A percentile compares a stretch with the other conserved stretches of the same genome.
phyloP scores from a whole-genome alignment of 208 protist genomes.

The Crithidia fasciculata region DNA sequence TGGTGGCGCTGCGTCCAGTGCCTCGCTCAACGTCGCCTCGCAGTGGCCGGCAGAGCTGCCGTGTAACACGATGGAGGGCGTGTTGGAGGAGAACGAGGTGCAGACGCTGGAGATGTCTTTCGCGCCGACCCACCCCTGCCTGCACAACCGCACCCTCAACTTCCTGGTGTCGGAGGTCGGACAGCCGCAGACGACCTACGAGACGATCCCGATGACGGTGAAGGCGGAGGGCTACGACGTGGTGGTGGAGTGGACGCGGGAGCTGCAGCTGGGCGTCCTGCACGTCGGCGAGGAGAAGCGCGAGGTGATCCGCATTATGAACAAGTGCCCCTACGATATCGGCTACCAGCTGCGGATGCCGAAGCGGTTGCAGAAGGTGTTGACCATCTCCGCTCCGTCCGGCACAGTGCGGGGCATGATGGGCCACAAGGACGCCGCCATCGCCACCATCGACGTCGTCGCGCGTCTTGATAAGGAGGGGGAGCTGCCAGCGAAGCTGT shows the following conservation, averaged over 20 bases:
- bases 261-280: slow-evolving; percentile 91
- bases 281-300: slow-evolving; percentile 87
- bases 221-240: slow-evolving; percentile 94
- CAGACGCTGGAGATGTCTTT: slow-evolving; percentile 71
- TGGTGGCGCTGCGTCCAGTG: slow-evolving; percentile 1
- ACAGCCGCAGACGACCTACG: slow-evolving; percentile 46
- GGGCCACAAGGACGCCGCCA: slow-evolving; percentile 88
- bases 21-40: slow-evolving; percentile 26
- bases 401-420: slow-evolving; percentile 83
- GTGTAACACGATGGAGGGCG: slow-evolving; percentile 65
- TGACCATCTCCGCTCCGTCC: slow-evolving; percentile 66
- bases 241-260: slow-evolving; percentile 89
- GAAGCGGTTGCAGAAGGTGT: slow-evolving; percentile 59
- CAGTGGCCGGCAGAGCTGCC: slow-evolving; percentile 78
- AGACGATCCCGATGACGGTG: slow-evolving; percentile 75
- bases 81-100: slow-evolving; percentile 66
- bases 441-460: slow-evolving; percentile 80
- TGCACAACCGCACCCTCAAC: slow-evolving; percentile 68
- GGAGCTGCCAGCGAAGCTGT: slow-evolving; percentile 73
- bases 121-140: slow-evolving; percentile 67
- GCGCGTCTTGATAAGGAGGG: slow-evolving; percentile 81
- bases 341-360: slow-evolving; percentile 88
- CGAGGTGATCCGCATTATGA: slow-evolving; percentile 84
- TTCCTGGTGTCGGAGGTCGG: slow-evolving; percentile 65
- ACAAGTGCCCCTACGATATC: slow-evolving; percentile 95